Evolutionary conservation across 768 basidiomycete genomes (phyloP), one percentile per base, ranked within the genome.

Genomic region (Macrocybe gigantea): DNA sequence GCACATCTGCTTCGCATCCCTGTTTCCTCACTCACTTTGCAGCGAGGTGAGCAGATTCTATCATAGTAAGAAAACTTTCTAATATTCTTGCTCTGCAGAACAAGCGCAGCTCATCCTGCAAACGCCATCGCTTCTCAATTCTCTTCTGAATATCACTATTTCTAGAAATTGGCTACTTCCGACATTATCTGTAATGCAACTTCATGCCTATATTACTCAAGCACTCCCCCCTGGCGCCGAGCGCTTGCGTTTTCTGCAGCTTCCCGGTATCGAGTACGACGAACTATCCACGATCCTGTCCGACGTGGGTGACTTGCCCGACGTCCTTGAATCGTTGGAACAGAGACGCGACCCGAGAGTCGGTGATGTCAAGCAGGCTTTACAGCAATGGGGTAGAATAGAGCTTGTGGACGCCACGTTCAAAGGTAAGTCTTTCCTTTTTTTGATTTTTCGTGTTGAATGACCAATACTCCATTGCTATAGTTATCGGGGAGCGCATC

Each of bases 111-210:
- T 94, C 10, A 73, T 97, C 1, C 75, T 91, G 1, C 82, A 83
- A 56, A 78, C 79, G 0, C 91, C 90, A 5, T 62, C 75, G 10
- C 67, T 95, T 5, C 76, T 95, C 30, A 87, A 77, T 41, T 89
- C 93, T 0, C 71, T 97, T 22, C 76, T 94, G 45, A 86, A 80
- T 55, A 88, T 96, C 52, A 76, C 87, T 0, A 76, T 88, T 13
- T 78, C 93, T 0, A 90, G 93, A 53, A 92, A 83, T 59, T 99
- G 94, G 94, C 80, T 98, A 7, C 59, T 77, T 5, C 85, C 92
- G 1, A 83, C 90, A 0, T 69, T 94, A 34, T 70, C 78, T 31
- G 73, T 84, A 56, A 88, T 96, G 80, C 85, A 84, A 35, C 68
- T 99, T 29, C 86, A 94, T 54, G 80, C 88, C 4, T 82, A 83